phyloP scores from a whole-genome alignment of 1,139 yeast genomes.

The Taphrina populina region DNA sequence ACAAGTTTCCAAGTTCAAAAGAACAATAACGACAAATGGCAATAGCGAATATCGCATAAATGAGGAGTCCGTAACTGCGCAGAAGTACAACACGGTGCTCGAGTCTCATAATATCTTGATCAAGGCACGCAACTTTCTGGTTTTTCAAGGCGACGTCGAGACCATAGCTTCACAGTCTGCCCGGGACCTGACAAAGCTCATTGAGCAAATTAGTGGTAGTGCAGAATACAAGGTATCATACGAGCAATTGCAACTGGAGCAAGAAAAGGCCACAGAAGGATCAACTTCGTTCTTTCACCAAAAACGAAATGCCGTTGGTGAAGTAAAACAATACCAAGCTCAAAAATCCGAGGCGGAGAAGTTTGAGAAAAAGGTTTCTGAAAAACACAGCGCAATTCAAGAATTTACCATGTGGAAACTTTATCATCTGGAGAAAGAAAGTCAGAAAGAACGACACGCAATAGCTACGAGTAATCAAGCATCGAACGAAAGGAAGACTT shows the following conservation, averaged over 20 bases:
- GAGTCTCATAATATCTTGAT: slow-evolving; percentile 81
- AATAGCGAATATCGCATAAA: slow-evolving; percentile 70
- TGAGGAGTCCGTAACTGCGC: slow-evolving; percentile 59
- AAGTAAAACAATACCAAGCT: slow-evolving; percentile 74
- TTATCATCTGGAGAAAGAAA: slow-evolving; percentile 60
- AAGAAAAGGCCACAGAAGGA: slow-evolving; percentile 64
- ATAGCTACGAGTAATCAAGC: slow-evolving; percentile 29
- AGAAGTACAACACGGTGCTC: slow-evolving; percentile 64
- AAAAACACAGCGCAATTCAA: slow-evolving; percentile 52
- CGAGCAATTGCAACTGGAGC: slow-evolving; percentile 63
- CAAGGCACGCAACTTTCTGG: slow-evolving; percentile 86
- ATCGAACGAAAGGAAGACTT: slow-evolving; percentile 43
- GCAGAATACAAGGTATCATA: slow-evolving; percentile 65
- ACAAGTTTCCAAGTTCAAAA: slow-evolving; percentile 37
- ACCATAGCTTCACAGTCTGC: slow-evolving; percentile 88
- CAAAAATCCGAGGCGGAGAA: slow-evolving; percentile 72
- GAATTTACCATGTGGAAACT: slow-evolving; percentile 63
- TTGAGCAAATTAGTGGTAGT: slow-evolving; percentile 68
- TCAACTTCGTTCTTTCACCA: slow-evolving; percentile 67
- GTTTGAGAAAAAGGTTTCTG: slow-evolving; percentile 59
- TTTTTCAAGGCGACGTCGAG: slow-evolving; percentile 96
- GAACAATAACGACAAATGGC: slow-evolving; percentile 31
- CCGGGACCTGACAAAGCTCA: slow-evolving; percentile 63
- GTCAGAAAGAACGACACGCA: slow-evolving; percentile 39
- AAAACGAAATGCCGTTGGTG: slow-evolving; percentile 71